phyloP scores from a whole-genome alignment of 345 rosid species.

The Orychophragmus violaceus region DNA sequence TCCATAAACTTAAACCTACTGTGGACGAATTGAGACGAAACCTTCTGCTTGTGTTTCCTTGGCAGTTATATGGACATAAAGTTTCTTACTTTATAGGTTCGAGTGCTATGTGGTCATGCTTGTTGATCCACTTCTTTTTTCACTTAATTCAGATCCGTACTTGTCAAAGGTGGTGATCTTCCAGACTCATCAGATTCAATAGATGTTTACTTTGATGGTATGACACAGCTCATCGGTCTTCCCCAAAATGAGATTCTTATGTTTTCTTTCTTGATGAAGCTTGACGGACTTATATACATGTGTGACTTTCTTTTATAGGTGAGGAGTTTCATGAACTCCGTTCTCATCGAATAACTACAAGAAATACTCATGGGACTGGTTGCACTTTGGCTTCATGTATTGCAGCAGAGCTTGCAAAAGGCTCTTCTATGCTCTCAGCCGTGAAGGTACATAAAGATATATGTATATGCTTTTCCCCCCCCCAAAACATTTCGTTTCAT shows the following conservation, averaged over 20 bases:
- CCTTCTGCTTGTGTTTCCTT: background rate
- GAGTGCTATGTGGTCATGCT: background rate
- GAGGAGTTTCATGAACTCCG: constrained; percentile 52
- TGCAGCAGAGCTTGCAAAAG: constrained; percentile 97
- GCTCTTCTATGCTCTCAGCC: constrained; percentile 71
- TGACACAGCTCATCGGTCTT: background rate
- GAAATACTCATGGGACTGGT: constrained; percentile 91
- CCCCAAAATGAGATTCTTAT: background rate
- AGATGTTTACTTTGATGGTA: constrained; percentile 83
- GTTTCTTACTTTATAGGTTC: background rate
- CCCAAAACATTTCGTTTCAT: background rate
- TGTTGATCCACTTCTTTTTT: background rate
- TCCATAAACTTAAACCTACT: background rate
- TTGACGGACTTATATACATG: background rate
- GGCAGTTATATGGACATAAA: background rate
- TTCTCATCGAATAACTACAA: constrained; percentile 63
- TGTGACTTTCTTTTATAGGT: constrained; percentile 37
- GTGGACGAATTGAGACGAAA: background rate
- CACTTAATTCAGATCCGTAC: constrained; percentile 56
- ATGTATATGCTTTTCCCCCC: too few relatives aligned
- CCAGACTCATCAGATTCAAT: constrained; percentile 78
- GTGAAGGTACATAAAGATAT: constrained; percentile 49
- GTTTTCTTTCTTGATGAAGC: background rate
- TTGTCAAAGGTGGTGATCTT: constrained; percentile 95
- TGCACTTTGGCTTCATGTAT: constrained; percentile 96